phyloP scores from a whole-genome alignment of 2,329 filamentous ascomycete species.

The Pseudogymnoascus sp. region DNA sequence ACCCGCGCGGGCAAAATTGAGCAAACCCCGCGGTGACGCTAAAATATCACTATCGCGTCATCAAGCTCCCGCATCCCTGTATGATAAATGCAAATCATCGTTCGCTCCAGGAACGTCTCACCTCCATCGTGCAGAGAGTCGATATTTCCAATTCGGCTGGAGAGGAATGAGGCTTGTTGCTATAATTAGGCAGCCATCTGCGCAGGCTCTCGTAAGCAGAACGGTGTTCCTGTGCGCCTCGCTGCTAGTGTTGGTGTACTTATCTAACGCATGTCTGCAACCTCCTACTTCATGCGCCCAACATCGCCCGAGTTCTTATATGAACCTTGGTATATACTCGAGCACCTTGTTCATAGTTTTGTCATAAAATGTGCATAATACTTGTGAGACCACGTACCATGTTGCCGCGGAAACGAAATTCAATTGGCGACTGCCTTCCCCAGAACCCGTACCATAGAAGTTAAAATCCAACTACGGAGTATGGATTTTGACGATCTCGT shows the following conservation, averaged over 20 bases:
- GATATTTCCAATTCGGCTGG: too few species aligned
- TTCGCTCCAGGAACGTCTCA: too few species aligned
- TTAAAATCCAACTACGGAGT: background rate
- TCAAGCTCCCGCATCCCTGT: background rate
- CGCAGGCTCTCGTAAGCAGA: too few species aligned
- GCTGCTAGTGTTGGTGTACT: background rate
- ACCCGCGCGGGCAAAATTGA: background rate
- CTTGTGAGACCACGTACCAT: background rate
- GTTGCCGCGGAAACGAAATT: background rate
- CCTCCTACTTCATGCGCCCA: too few species aligned
- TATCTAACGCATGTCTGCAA: background rate
- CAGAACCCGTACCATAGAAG: background rate
- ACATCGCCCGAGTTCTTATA: background rate
- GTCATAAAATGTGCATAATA: background rate
- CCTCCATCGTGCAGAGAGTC: too few species aligned
- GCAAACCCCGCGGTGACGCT: constrained; percentile 3
- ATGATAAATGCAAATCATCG: background rate
- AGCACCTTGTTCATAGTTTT: background rate
- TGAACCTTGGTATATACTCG: background rate
- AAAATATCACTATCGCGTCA: constrained; percentile 5
- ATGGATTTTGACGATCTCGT: background rate
- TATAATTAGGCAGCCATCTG: too few species aligned
- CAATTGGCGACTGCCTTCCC: background rate
- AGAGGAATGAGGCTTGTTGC: too few species aligned
- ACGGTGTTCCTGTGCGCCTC: too few species aligned